These are phyloP conservation scores for Cryptomeria japonica DNA, from an alignment of 75 land plant species.

Conservation along the genomic window DNA sequence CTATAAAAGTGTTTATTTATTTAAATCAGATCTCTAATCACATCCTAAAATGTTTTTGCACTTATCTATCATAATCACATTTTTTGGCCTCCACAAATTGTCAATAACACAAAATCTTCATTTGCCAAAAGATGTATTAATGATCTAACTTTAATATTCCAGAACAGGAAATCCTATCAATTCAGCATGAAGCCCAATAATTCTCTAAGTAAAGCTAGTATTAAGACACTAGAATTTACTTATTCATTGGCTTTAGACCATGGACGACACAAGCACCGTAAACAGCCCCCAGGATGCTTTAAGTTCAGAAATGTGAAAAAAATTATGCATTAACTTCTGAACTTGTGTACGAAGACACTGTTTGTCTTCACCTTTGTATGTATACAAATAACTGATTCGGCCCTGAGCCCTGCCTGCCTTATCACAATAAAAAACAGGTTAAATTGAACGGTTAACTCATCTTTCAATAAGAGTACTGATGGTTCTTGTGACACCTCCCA, in stretches of 20 bases:
- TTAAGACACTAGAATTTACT: neutral
- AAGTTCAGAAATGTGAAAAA: neutral
- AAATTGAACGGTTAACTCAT: no score
- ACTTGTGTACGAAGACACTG: neutral
- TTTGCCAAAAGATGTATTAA: neutral
- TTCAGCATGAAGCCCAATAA: neutral
- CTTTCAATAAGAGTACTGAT: no score
- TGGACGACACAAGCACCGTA: neutral
- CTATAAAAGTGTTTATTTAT: no score
- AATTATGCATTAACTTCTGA: neutral
- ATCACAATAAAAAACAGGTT: neutral
- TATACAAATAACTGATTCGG: neutral
- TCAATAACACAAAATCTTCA: neutral
- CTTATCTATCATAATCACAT: no score
- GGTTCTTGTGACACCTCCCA: no score
- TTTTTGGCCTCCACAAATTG: neutral
- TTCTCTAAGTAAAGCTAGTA: neutral
- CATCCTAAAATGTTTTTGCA: no score
- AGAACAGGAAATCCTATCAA: neutral
- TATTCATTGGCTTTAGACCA: neutral
- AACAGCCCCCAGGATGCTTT: neutral
- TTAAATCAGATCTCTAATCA: no score
- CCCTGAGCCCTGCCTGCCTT: neutral
- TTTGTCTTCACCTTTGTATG: neutral
- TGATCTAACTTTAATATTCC: neutral